Conservation (phyloP, 2,329 filamentous ascomycete species). For the Hypoxylon sp. region DNA sequence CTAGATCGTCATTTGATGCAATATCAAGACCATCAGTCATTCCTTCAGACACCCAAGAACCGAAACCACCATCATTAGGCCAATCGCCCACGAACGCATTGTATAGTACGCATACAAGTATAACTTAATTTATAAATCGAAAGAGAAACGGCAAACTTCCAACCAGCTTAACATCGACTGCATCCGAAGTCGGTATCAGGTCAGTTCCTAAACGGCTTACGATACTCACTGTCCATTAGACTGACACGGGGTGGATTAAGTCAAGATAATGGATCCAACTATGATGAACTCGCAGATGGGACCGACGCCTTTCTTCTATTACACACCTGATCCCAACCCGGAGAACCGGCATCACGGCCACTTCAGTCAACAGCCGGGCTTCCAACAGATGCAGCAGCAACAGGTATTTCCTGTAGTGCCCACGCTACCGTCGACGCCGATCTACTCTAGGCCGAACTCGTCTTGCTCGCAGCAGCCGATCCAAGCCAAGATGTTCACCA, state of each 20-base stretch:
- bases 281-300: conserved; percentile 73
- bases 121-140: conserved; percentile 55
- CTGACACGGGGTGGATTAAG: conserved; percentile 39
- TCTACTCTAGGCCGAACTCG: conserved; percentile 76
- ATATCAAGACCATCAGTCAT: conserved; percentile 53
- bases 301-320: conserved; percentile 88
- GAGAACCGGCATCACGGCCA: conserved; percentile 82
- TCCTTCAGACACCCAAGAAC: conserved; percentile 53
- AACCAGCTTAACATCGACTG: conserved; percentile 33
- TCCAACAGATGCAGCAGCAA: conserved; percentile 66
- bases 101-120: conserved; percentile 52
- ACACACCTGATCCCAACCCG: conserved; percentile 80
- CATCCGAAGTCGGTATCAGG: conserved; percentile 48
- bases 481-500: conserved; percentile 67
- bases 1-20: conserved; percentile 49
- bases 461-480: conserved; percentile 72
- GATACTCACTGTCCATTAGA: conserved; percentile 22
- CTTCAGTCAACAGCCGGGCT: conserved; percentile 76
- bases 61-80: conserved; percentile 57
- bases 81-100: conserved; percentile 53
- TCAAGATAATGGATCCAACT: conserved; percentile 74
- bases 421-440: conserved; percentile 72
- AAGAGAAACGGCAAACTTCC: conserved; percentile 33
- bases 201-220: conserved; percentile 49
- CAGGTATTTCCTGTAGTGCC: conserved; percentile 68